A percentile compares a stretch with the other conserved stretches of the same genome.
Conservation (phyloP, 2,329 filamentous ascomycete species). For the Aspergillus cejpii region DNA sequence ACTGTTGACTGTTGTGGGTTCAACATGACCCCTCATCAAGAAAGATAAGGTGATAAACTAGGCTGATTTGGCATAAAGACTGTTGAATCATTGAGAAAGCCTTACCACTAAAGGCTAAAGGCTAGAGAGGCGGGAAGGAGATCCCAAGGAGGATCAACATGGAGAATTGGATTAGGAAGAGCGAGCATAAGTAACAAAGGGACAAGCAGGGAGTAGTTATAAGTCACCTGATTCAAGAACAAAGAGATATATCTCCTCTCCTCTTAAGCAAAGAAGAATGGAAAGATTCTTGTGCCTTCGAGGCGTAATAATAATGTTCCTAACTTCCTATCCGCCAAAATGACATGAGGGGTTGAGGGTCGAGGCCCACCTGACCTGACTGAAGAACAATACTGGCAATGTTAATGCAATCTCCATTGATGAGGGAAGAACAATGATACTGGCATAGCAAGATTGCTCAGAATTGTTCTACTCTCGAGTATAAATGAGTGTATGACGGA, state of each 20-base stretch:
- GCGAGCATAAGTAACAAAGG: background rate
- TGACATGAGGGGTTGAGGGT: background rate
- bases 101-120: background rate
- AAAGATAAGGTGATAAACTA: background rate
- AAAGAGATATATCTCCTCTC: background rate
- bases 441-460: background rate
- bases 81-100: background rate
- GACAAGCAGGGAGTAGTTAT: background rate
- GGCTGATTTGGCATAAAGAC: background rate
- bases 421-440: slow-evolving; percentile 3
- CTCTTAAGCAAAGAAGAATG: background rate
- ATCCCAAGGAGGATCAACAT: background rate
- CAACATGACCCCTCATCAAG: background rate
- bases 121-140: background rate
- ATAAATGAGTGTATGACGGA: background rate
- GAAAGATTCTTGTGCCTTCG: background rate
- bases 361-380: slow-evolving; percentile 6
- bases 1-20: too few species aligned
- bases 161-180: background rate
- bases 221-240: background rate
- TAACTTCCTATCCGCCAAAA: background rate
- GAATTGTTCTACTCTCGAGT: background rate
- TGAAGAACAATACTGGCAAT: slow-evolving; percentile 2
- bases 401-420: background rate
- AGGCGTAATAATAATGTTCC: too few species aligned